These are phyloP conservation scores for Beauveria brongniartii DNA, from an alignment of 2,329 filamentous ascomycete species.

Conservation along the genomic window DNA sequence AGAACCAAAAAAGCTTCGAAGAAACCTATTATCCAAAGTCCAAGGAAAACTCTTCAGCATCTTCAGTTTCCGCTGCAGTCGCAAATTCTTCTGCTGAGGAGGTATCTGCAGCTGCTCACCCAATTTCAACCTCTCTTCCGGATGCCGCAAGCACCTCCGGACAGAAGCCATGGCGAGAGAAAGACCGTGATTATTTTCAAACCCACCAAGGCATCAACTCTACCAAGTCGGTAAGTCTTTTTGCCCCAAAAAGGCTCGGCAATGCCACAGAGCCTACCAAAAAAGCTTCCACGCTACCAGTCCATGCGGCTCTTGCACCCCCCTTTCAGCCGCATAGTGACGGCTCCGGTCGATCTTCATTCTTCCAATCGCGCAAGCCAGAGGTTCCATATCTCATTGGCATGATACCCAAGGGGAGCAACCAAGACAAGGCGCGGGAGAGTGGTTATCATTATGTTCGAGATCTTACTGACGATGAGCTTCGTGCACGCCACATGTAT, in stretches of 20 bases:
- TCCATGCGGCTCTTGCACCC: conserved; percentile 39
- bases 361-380: neutral
- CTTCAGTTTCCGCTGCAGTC: conserved; percentile 5
- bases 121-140: neutral
- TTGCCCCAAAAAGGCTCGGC: conserved; percentile 16
- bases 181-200: conserved; percentile 13
- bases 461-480: conserved; percentile 50
- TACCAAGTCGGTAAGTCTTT: conserved; percentile 20
- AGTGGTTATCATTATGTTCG: conserved; percentile 48
- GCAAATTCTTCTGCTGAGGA: conserved; percentile 13
- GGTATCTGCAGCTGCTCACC: neutral
- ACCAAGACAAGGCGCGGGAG: conserved; percentile 31
- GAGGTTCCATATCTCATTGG: conserved; percentile 48
- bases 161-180: conserved; percentile 12
- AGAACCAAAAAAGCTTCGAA: conserved; percentile 39
- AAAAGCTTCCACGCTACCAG: conserved; percentile 32
- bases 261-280: conserved; percentile 20
- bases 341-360: neutral
- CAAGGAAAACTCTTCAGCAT: conserved; percentile 17
- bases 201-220: conserved; percentile 20
- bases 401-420: conserved; percentile 36
- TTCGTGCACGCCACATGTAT: conserved; percentile 50
- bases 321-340: conserved; percentile 35
- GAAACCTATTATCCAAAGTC: conserved; percentile 32
- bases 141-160: neutral